These are phyloP conservation scores for Zoysia japonica DNA, from an alignment of 176 grass and related monocot genomes.

Conservation along the genomic window DNA sequence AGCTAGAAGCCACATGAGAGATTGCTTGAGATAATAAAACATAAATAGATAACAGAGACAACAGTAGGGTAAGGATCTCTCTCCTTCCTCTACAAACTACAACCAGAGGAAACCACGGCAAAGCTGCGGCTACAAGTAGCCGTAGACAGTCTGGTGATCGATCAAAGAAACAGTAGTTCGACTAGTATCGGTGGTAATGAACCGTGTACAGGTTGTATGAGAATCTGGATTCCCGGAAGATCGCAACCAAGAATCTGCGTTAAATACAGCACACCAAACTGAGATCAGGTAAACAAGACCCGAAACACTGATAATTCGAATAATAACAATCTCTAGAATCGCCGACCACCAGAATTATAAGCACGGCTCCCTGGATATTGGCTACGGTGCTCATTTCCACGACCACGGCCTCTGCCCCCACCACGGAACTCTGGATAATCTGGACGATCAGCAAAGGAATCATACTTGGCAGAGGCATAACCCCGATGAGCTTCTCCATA, in stretches of 20 bases:
- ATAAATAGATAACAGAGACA: conserved; percentile 11
- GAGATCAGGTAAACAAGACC: conserved; percentile 12
- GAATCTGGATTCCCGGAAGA: conserved; percentile 5
- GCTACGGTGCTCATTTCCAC: conserved; percentile 49
- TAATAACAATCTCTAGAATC: conserved; percentile 46
- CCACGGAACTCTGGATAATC: conserved; percentile 55
- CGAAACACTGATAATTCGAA: neutral
- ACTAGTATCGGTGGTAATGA: neutral
- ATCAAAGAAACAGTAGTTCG: neutral
- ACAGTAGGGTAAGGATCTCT: neutral
- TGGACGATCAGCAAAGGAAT: conserved; percentile 42
- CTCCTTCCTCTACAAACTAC: conserved; percentile 20
- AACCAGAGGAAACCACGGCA: neutral
- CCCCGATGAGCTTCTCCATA: conserved; percentile 57
- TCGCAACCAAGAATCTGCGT: conserved; percentile 11
- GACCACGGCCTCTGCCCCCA: conserved; percentile 51
- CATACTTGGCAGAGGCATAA: conserved; percentile 56
- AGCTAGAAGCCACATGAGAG: neutral
- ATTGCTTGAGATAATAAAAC: neutral
- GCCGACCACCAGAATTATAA: conserved; percentile 72
- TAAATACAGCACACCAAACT: neutral
- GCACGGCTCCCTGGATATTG: conserved; percentile 68
- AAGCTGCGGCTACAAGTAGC: neutral
- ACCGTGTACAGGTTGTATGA: conserved; percentile 8
- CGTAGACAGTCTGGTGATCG: neutral